Conservation (phyloP, 1,284 basidiomycete species). For the Xerocomus nothofagi region DNA sequence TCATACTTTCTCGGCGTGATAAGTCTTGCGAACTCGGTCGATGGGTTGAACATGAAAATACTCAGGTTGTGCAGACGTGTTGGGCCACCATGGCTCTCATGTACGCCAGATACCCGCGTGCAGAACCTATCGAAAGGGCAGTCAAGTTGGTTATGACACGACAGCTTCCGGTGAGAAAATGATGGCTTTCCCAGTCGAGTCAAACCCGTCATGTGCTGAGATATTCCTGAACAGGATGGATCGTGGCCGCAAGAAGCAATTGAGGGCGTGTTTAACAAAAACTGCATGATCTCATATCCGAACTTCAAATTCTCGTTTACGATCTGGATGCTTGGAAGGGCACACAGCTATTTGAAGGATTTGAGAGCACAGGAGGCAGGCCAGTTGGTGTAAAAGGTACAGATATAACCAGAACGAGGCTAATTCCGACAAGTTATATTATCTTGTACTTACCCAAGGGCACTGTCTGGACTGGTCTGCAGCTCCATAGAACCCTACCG, state of each 20-base stretch:
- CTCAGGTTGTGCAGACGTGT: conserved; percentile 92
- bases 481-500: too few relatives aligned
- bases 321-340: too few relatives aligned
- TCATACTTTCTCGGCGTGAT: conserved; percentile 33
- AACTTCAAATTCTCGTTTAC: too few relatives aligned
- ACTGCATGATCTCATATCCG: too few relatives aligned
- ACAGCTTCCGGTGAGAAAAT: conserved; percentile 67
- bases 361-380: too few relatives aligned
- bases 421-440: too few relatives aligned
- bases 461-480: too few relatives aligned
- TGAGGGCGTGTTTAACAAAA: conserved; percentile 87
- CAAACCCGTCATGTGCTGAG: conserved; percentile 11
- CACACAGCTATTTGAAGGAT: too few relatives aligned
- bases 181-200: not conserved
- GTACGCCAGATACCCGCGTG: conserved; percentile 83
- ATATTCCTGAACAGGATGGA: conserved; percentile 61
- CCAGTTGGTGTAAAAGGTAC: too few relatives aligned
- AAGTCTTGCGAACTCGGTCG: conserved; percentile 82
- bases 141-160: conserved; percentile 87
- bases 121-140: conserved; percentile 78
- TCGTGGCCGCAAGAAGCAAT: conserved; percentile 96
- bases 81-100: conserved; percentile 94
- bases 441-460: too few relatives aligned
- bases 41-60: conserved; percentile 84
- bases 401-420: too few relatives aligned